Conservation (phyloP, 108 stramenopile species). For the Cyclostephanos invisitatus region DNA sequence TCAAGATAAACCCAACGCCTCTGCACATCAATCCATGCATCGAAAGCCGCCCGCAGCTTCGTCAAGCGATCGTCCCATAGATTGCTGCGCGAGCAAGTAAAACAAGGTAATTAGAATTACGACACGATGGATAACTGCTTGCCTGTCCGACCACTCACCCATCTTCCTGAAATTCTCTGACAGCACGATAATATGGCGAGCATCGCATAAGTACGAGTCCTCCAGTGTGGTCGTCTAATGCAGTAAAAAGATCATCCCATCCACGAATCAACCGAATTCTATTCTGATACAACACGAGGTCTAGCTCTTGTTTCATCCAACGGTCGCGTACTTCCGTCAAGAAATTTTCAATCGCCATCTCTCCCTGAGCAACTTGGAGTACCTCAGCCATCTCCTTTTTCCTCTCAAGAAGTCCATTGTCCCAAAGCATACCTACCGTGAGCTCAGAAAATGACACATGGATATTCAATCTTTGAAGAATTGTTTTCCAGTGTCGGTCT, state of each 20-base stretch:
- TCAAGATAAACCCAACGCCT: constrained; percentile 96
- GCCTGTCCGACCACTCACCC: constrained; percentile 10
- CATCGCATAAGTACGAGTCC: constrained; percentile 93
- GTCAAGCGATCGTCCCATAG: constrained; percentile 94
- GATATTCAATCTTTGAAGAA: constrained; percentile 82
- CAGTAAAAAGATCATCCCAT: constrained; percentile 95
- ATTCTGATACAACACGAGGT: constrained; percentile 94
- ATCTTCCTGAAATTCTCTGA: constrained; percentile 96
- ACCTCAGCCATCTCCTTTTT: constrained; percentile 90
- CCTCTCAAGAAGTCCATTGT: constrained; percentile 76
- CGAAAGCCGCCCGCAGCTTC: constrained; percentile 88
- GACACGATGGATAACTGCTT: too few relatives aligned
- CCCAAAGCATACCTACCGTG: constrained; percentile 94
- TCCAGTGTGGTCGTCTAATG: constrained; percentile 94
- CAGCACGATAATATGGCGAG: constrained; percentile 91
- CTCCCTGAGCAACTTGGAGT: constrained; percentile 93
- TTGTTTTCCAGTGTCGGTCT: constrained; percentile 94
- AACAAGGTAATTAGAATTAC: too few relatives aligned
- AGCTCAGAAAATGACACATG: constrained; percentile 75
- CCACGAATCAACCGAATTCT: constrained; percentile 92
- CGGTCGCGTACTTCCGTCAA: constrained; percentile 92
- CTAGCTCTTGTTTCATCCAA: constrained; percentile 94
- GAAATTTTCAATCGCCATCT: constrained; percentile 98
- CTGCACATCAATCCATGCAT: constrained; percentile 98
- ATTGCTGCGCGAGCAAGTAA: constrained; percentile 33